Conservation (phyloP, 2,329 filamentous ascomycete genomes). For the Rachicladosporium sp. region DNA sequence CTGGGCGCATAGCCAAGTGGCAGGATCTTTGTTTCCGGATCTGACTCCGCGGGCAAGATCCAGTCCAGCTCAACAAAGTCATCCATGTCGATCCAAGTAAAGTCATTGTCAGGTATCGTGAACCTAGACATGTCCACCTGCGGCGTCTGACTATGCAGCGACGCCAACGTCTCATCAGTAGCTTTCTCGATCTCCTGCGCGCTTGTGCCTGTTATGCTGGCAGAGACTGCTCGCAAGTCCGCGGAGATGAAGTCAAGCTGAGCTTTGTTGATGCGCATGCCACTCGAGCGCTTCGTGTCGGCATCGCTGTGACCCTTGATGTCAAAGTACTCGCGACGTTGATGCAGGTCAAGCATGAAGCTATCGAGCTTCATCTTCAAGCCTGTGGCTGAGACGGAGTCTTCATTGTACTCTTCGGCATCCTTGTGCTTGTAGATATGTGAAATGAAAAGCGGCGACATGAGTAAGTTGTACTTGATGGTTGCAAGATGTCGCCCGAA, state of each 20-base stretch:
- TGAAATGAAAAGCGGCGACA: conserved; percentile 87
- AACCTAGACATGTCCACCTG: conserved; percentile 66
- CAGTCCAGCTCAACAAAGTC: conserved; percentile 97
- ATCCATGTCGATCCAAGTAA: conserved; percentile 98
- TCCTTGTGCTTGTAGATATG: conserved; percentile 99
- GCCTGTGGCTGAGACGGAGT: conserved; percentile 81
- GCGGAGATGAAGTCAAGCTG: conserved; percentile 85
- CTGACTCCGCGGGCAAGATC: conserved; percentile 80
- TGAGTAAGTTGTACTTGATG: conserved; percentile 88
- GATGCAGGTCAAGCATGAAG: conserved; percentile 93
- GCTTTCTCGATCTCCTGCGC: conserved; percentile 59
- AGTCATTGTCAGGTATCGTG: conserved; percentile 88
- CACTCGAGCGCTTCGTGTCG: conserved; percentile 68
- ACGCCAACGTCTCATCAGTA: conserved; percentile 49
- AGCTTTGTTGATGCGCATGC: conserved; percentile 90
- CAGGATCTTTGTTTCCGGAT: conserved; percentile 86
- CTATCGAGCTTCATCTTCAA: conserved; percentile 91
- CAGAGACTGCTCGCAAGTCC: conserved; percentile 86
- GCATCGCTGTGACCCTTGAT: conserved; percentile 56
- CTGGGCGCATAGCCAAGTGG: conserved; percentile 87
- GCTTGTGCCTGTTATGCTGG: conserved; percentile 71
- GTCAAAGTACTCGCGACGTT: conserved; percentile 81
- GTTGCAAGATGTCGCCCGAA: conserved; percentile 95
- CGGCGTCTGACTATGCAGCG: conserved; percentile 40
- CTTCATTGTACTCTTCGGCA: conserved; percentile 67